Base-by-base conservation (phyloP, 2,329 filamentous ascomycete genomes). In the Aureobasidium sp. region DNA sequence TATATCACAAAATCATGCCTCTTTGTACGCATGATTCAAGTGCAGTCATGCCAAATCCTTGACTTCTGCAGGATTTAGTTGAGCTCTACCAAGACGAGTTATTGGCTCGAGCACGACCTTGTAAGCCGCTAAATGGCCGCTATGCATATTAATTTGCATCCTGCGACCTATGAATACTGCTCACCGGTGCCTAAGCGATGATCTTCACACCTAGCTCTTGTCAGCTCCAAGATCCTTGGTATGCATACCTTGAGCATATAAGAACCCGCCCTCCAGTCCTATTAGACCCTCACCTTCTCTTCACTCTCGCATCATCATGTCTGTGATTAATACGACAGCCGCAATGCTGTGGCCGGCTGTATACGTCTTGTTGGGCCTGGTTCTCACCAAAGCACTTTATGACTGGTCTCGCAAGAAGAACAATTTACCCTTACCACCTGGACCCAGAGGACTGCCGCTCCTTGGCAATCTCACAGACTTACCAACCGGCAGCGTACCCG, bases 401-500 rank as follows among this genome's bases (percentile, higher is more conserved):
- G 48, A 51, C 16, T 51, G 21, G 48, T 16, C 3, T 34, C n/a
- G 21, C 5, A 51, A 51, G 48, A 51, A 11, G 3, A 39, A 51
- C 13, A 27, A 34, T 13, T 34, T 27, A 13, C 48, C 48, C 5
- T 16, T 69, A 16, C 67, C 66, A 41, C 67, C 67, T 32, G 67
- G 66, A 27, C 67, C 67, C 5, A 64, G 60, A 50, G 62, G 61
- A 13, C n/a, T 68, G 6, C 66, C 67, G 3, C 32, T 69, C 1
- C 14, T 69, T 5, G 67, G 67, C 6, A 69, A 69, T n/a, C 53
- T 68, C 42, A 58, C 30, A 16, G 66, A 68, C 27, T 32, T 68
- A 32, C 67, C 67, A 14, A 63, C 63, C 10, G 55, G 62, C 0
- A 74, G 72, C 1, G 64, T 62, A 6, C 69, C 67, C 5, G 75